Percentiles rank a stretch among this genome's conserved stretches.
phyloP scores from a whole-genome alignment of 75 land plant genomes.

The Cunninghamia lanceolata region DNA sequence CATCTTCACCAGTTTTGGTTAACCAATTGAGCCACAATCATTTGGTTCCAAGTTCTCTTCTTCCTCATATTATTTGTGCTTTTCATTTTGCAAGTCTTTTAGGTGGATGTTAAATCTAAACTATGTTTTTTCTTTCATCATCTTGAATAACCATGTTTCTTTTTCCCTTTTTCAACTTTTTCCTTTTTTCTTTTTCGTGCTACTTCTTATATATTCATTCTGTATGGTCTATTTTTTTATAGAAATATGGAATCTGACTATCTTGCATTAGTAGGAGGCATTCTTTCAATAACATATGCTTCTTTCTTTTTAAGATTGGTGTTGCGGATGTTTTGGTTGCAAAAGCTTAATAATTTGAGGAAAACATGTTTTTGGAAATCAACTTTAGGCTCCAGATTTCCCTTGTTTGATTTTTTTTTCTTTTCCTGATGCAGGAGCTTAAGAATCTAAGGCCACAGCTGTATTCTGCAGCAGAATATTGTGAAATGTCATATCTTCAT shows the following conservation, averaged over 20 bases:
- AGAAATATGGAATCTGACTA: background rate
- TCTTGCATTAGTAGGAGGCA: background rate
- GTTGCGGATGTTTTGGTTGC: constrained; percentile 1
- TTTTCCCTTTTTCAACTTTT: background rate
- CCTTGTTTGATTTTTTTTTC: background rate
- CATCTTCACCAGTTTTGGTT: no score
- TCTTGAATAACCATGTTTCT: background rate
- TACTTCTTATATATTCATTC: background rate
- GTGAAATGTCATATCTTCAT: constrained; percentile 94
- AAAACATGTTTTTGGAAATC: background rate
- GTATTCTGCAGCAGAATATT: constrained; percentile 97
- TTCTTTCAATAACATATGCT: background rate
- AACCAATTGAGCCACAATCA: background rate
- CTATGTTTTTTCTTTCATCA: background rate
- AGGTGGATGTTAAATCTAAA: background rate
- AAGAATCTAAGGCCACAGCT: constrained; percentile 97
- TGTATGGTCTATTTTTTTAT: background rate
- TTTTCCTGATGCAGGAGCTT: constrained; percentile 59
- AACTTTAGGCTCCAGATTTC: background rate
- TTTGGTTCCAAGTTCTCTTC: background rate
- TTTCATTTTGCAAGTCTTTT: background rate
- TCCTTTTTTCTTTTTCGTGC: background rate
- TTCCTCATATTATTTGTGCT: background rate
- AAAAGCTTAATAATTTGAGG: background rate
- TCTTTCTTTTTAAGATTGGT: background rate